These are phyloP conservation scores for Chytriomyces sp. DNA, from an alignment of 192 early-diverging fungal genomes.

Conservation along the genomic window DNA sequence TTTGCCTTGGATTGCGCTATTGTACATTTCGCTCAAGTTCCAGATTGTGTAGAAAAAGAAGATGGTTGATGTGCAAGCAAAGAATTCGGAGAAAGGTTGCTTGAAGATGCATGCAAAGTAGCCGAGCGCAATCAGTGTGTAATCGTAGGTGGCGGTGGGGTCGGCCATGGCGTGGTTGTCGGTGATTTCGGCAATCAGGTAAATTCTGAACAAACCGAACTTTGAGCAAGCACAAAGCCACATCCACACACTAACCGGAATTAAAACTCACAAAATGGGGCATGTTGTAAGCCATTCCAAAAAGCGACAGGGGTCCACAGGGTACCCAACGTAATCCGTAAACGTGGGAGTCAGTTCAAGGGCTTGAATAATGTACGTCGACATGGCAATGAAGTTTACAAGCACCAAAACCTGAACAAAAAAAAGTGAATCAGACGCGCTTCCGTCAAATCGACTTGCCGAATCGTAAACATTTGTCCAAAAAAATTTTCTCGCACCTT, in stretches of 20 bases:
- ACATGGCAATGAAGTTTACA: constrained; percentile 32
- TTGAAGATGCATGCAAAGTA: constrained; percentile 38
- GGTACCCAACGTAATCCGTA: constrained; percentile 28
- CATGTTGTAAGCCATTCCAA: constrained; percentile 35
- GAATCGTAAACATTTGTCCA: constrained; percentile 13
- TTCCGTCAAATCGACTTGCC: too few species aligned
- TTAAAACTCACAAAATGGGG: constrained; percentile 27
- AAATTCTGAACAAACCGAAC: constrained; percentile 17
- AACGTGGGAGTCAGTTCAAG: constrained; percentile 22
- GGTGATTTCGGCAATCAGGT: constrained; percentile 46
- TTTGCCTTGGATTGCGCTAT: constrained; percentile 36
- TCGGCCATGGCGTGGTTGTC: constrained; percentile 30
- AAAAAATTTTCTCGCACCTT: constrained; percentile 4
- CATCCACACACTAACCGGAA: too few species aligned
- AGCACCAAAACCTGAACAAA: constrained; percentile 17
- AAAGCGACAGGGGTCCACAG: constrained; percentile 22
- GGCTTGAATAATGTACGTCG: constrained; percentile 27
- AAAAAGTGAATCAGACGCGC: background rate
- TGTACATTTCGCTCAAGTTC: constrained; percentile 34
- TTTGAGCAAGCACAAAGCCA: background rate
- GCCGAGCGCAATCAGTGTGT: constrained; percentile 38
- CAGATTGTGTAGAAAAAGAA: constrained; percentile 39
- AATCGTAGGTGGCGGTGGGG: constrained; percentile 32
- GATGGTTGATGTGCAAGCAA: constrained; percentile 8
- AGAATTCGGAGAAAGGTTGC: constrained; percentile 39